These are phyloP conservation scores for Cadophora luteo-olivacea DNA, from an alignment of 2,329 filamentous ascomycete genomes.

Conservation along the genomic window DNA sequence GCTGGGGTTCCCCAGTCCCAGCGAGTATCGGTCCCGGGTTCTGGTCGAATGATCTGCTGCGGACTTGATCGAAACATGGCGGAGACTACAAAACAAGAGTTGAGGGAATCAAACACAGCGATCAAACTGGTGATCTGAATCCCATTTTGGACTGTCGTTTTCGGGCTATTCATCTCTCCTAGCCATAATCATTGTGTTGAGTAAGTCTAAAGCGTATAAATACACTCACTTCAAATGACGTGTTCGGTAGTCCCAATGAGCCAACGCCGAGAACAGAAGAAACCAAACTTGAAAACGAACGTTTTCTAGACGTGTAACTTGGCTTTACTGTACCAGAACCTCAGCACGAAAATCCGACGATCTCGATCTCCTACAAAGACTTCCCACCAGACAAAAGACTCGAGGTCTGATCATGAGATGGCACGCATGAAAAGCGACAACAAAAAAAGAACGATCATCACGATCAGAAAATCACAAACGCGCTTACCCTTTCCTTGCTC, in stretches of 20 bases:
- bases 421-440: background rate
- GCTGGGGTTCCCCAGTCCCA: background rate
- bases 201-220: background rate
- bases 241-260: background rate
- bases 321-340: background rate
- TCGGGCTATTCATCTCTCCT: background rate
- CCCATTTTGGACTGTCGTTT: background rate
- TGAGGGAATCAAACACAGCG: constrained; percentile 15
- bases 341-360: background rate
- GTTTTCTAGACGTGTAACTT: too few species aligned
- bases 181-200: background rate
- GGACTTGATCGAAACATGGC: background rate
- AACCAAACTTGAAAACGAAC: background rate
- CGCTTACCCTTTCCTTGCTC: background rate
- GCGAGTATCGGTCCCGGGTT: background rate
- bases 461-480: background rate
- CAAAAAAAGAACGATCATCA: constrained; percentile 1
- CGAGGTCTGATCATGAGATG: background rate
- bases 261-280: background rate
- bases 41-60: background rate
- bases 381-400: background rate
- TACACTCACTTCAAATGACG: background rate
- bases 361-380: background rate
- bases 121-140: constrained; percentile 4
- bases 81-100: background rate